Conservation (phyloP, 306 rosid genomes). For the Corylus avellana region DNA sequence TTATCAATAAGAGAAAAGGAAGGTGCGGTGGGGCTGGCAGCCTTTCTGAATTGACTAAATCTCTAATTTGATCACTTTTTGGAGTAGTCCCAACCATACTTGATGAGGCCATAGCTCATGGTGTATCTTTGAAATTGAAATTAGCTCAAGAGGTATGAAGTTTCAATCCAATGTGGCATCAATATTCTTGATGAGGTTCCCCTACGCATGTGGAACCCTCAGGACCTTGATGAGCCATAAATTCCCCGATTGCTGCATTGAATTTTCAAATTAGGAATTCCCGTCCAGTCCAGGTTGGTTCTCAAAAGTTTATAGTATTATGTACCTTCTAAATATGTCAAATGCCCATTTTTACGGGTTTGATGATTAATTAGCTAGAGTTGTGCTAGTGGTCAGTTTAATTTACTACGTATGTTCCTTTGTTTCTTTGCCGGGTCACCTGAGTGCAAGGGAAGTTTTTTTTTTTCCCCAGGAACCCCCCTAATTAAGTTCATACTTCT, state of each 20-base stretch:
- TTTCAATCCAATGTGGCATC: not conserved
- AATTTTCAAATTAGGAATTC: not conserved
- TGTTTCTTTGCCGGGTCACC: too few species aligned
- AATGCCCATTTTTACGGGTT: not conserved
- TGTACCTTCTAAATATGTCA: not conserved
- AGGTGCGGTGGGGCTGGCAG: too few species aligned
- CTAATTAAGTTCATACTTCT: not conserved
- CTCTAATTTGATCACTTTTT: too few species aligned
- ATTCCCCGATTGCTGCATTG: not conserved
- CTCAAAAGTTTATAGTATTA: not conserved
- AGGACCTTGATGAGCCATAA: not conserved
- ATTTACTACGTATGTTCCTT: not conserved
- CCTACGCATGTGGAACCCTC: not conserved
- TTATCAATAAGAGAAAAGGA: too few species aligned
- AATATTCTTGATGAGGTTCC: not conserved
- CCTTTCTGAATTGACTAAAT: too few species aligned
- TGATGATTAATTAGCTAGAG: not conserved
- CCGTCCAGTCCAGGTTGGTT: not conserved
- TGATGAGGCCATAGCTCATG: not conserved
- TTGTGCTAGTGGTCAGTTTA: not conserved
- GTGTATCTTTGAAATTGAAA: not conserved
- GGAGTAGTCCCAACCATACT: too few species aligned
- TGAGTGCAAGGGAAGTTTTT: too few species aligned
- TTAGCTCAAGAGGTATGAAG: not conserved
- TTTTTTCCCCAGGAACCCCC: too few species aligned